These are phyloP conservation scores for Cyclotella choctawhatcheeana DNA, from an alignment of 108 stramenopile genomes.

Conservation along the genomic window DNA sequence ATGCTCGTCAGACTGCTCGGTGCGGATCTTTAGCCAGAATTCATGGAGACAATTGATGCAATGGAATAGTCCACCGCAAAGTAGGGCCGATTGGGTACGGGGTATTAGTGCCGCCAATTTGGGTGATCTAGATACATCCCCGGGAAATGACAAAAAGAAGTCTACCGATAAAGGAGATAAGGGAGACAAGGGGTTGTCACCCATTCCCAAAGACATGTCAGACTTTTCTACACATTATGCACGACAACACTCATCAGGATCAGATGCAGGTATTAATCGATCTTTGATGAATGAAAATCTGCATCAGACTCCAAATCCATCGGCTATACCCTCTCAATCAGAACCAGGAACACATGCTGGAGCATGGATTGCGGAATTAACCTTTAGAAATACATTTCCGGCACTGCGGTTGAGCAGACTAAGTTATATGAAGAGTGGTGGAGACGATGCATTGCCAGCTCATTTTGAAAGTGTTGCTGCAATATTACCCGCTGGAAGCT, in stretches of 20 bases:
- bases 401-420: conserved; percentile 80
- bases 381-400: conserved; percentile 78
- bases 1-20: conserved; percentile 60
- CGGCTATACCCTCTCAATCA: conserved; percentile 56
- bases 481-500: conserved; percentile 71
- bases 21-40: conserved; percentile 80
- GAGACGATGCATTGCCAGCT: conserved; percentile 73
- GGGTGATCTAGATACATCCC: conserved; percentile 79
- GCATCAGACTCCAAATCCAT: conserved; percentile 25
- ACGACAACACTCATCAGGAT: conserved; percentile 11
- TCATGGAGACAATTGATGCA: conserved; percentile 78
- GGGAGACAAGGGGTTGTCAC: conserved; percentile 12
- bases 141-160: conserved; percentile 24
- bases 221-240: conserved; percentile 13
- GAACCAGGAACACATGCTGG: conserved; percentile 68
- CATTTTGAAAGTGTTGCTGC: conserved; percentile 90
- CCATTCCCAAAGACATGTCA: conserved; percentile 27
- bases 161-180: too few species aligned
- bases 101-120: conserved; percentile 78
- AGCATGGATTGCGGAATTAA: conserved; percentile 88
- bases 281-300: conserved; percentile 18
- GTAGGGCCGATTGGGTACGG: conserved; percentile 81
- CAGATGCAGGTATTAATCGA: conserved; percentile 33
- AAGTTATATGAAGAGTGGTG: conserved; percentile 79
- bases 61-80: conserved; percentile 75